phyloP scores from a whole-genome alignment of 345 rosid genomes.

The Corchorus olitorius region DNA sequence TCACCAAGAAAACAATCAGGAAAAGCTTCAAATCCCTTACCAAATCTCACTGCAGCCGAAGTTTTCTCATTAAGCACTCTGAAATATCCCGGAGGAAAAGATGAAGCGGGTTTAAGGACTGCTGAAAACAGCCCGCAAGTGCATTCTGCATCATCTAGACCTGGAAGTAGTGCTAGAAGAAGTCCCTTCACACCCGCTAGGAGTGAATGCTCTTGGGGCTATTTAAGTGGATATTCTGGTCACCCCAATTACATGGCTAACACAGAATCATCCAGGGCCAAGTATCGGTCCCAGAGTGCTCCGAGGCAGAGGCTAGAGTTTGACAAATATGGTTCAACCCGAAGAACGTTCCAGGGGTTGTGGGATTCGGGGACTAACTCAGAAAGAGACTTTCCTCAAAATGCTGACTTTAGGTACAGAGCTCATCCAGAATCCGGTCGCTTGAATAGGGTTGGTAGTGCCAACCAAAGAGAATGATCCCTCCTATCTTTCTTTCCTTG shows the following conservation, averaged over 20 bases:
- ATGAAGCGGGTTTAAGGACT: constrained; percentile 40
- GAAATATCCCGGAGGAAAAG: constrained; percentile 33
- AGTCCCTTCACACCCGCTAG: constrained; percentile 78
- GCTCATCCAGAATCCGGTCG: constrained; percentile 36
- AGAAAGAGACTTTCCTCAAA: constrained; percentile 44
- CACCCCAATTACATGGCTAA: constrained; percentile 90
- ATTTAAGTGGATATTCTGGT: constrained; percentile 56
- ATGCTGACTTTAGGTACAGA: constrained; percentile 38
- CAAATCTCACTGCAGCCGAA: constrained; percentile 48
- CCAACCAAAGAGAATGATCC: constrained; percentile 36
- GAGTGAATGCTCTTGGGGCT: constrained; percentile 79
- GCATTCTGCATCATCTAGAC: constrained; percentile 58
- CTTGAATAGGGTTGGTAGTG: constrained; percentile 36
- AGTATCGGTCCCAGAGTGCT: constrained; percentile 87
- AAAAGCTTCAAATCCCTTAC: constrained; percentile 34
- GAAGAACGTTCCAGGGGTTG: constrained; percentile 47
- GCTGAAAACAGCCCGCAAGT: constrained; percentile 76
- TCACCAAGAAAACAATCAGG: constrained; percentile 54
- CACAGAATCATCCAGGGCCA: constrained; percentile 87
- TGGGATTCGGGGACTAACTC: constrained; percentile 42
- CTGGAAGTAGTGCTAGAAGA: constrained; percentile 65
- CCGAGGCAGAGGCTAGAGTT: constrained; percentile 90
- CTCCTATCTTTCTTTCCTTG: neutral
- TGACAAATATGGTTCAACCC: constrained; percentile 43
- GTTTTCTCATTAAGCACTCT: constrained; percentile 41